These are phyloP conservation scores for Globisporangium heterothallicum DNA, from an alignment of 352 stramenopile genomes.

Conservation along the genomic window DNA sequence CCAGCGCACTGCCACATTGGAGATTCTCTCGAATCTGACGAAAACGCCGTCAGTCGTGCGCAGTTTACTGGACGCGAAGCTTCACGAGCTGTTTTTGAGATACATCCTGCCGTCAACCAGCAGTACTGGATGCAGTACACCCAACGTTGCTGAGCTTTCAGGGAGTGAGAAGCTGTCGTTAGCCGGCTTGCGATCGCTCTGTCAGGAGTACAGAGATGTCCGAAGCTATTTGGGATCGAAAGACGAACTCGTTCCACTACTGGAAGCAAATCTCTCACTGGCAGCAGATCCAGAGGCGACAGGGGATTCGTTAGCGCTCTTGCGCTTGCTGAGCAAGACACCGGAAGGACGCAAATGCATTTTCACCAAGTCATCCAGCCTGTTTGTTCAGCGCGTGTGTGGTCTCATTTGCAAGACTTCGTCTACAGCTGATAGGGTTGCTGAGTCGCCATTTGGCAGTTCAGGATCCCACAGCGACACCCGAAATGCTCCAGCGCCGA, in stretches of 20 bases:
- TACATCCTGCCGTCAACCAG: conserved; percentile 18
- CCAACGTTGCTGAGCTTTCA: conserved; percentile 1
- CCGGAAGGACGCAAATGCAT: conserved; percentile 16
- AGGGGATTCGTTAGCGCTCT: conserved; percentile 5
- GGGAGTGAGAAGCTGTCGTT: conserved; percentile 19
- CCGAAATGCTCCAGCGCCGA: neutral
- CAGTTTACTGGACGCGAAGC: conserved; percentile 29
- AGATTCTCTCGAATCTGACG: conserved; percentile 49
- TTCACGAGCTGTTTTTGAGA: conserved; percentile 42
- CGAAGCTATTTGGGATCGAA: conserved; percentile 23
- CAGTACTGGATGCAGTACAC: neutral
- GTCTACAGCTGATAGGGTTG: neutral
- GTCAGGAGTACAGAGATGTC: conserved; percentile 25
- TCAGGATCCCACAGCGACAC: neutral
- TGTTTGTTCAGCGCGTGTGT: conserved; percentile 22
- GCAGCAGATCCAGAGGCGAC: neutral
- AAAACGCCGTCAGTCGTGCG: conserved; percentile 14
- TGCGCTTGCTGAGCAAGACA: conserved; percentile 28
- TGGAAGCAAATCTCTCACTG: neutral
- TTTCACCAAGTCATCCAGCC: conserved; percentile 12
- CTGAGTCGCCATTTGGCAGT: neutral
- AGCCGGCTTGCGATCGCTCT: conserved; percentile 30
- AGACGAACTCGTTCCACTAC: conserved; percentile 10
- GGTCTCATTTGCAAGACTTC: conserved; percentile 5
- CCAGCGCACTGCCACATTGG: conserved; percentile 21